Evolutionary conservation across 139 green algal species (phyloP), one percentile per base, ranked within the genome.

Genomic region (Asterochloris sp.): DNA sequence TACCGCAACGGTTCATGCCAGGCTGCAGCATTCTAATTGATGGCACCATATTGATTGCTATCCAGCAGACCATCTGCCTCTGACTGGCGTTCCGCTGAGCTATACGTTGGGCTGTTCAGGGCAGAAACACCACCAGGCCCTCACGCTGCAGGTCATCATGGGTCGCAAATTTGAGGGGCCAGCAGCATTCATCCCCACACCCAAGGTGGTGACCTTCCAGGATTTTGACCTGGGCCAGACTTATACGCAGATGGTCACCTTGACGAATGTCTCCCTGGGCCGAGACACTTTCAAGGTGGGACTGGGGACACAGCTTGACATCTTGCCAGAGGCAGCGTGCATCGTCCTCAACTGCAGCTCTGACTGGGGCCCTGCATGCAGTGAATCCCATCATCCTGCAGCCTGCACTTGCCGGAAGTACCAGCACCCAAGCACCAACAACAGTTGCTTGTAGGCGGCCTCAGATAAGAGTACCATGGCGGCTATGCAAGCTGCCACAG

Each of bases 231-330:
- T 89, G 63, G 91, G 89, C 17, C 75, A 82, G 21, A 89, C 78
- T 14, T 90, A 90, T 69, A 87, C 67, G 15, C 62, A 82, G 0
- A 82, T 78, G 24, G 64, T 95, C 62, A 76, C 80, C 77, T 85
- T 95, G 74, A 92, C 91, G 47, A 95, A 95, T 83, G 81, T 87
- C 8, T 89, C 86, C 6, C 91, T 90, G 63, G 81, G 80, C 54
- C 91, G 89, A 74, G 92, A 91, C 87, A 91, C 87, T 13, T 95
- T 88, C 85, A 87, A 85, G 84, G 68, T 81, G 15, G 26, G 38
- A 54, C 38, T 54, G 26, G n/a, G n/a, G 4, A 79, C 26, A 15
- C 26, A 64, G 13, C 26, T 68, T 66, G 74, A 1, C 38, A 79
- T 69, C 24, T 26, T 78, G 14, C 71, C 60, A 24, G 12, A n/a